Percentiles rank a stretch among this genome's conserved stretches.
Conservation (phyloP, 192 early-diverging fungal species). For the Pecoramyces ruminantium region DNA sequence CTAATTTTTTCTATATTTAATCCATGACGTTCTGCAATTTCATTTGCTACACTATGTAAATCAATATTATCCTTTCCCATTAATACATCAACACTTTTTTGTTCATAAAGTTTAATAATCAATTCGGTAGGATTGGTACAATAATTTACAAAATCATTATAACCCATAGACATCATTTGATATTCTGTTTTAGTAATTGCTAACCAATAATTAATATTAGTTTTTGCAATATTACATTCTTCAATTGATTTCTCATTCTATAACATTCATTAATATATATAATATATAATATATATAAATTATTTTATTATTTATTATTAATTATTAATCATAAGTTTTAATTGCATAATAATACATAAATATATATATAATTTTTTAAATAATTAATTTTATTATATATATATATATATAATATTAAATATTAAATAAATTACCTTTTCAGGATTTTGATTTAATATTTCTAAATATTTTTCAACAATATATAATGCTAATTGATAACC, state of each 20-base stretch:
- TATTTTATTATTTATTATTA: too few relatives aligned
- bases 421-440: background rate
- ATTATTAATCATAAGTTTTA: too few relatives aligned
- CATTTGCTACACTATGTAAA: background rate
- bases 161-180: background rate
- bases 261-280: too few relatives aligned
- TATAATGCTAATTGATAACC: conserved; percentile 36
- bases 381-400: too few relatives aligned
- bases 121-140: background rate
- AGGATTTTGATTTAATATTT: background rate
- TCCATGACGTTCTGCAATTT: background rate
- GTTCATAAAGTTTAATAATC: background rate
- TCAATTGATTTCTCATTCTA: background rate
- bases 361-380: too few relatives aligned
- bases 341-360: too few relatives aligned
- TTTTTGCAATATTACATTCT: background rate
- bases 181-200: background rate
- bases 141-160: background rate
- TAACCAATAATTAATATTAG: background rate
- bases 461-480: conserved; percentile 13
- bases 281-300: too few relatives aligned
- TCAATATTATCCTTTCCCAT: background rate
- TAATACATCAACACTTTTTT: background rate
- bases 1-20: background rate
- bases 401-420: too few relatives aligned